Evolutionary conservation across 441 rosid genomes (phyloP).

Genomic region (Populus hybrid): DNA sequence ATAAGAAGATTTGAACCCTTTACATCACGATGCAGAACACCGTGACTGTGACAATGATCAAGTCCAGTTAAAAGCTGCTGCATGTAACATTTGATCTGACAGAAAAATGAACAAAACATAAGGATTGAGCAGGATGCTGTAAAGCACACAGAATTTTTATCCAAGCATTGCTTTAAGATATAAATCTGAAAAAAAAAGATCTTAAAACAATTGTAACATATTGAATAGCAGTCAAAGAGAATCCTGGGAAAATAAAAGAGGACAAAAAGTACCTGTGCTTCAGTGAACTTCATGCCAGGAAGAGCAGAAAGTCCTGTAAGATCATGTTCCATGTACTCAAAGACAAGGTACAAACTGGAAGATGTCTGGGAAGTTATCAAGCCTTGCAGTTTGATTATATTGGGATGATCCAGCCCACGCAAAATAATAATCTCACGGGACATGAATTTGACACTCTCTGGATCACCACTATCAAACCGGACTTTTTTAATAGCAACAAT

Average conservation of each 20-base stretch:
- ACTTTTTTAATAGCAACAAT: conserved; percentile 83
- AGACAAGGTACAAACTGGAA: conserved; percentile 78
- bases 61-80: conserved; percentile 89
- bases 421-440: conserved; percentile 80
- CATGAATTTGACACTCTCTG: conserved; percentile 91
- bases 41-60: conserved; percentile 82
- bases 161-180: background rate
- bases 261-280: conserved; percentile 67
- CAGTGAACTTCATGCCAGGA: conserved; percentile 72
- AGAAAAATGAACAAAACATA: conserved; percentile 7
- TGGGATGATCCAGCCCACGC: conserved; percentile 84
- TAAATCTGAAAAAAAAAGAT: background rate
- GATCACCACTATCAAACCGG: conserved; percentile 70
- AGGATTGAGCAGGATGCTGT: conserved; percentile 1
- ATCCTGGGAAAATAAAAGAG: background rate
- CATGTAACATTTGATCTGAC: conserved; percentile 96
- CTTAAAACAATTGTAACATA: background rate
- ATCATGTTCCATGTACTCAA: conserved; percentile 99
- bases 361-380: conserved; percentile 73
- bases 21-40: conserved; percentile 88
- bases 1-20: conserved; percentile 94
- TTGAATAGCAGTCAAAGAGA: conserved; percentile 7
- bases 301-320: conserved; percentile 81
- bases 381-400: conserved; percentile 78
- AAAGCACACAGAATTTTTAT: background rate